Percentiles rank a stretch among this genome's conserved stretches.
Evolutionary conservation across 192 early-diverging fungal genomes (phyloP).

Genomic region (Coemansia sp.): DNA sequence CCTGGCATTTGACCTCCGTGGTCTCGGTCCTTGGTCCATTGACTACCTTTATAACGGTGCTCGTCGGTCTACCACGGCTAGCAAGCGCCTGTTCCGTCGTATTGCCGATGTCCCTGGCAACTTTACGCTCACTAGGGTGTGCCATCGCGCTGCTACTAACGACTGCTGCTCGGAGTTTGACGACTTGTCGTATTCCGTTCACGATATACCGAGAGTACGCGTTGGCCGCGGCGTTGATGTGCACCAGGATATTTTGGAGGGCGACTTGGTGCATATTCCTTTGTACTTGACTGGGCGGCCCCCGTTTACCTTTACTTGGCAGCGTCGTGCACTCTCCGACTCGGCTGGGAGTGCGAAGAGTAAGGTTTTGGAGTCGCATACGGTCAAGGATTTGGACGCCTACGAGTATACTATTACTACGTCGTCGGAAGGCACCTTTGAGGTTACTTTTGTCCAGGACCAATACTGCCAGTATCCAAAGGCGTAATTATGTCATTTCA

Average conservation of each 20-base stretch:
- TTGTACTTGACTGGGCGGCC: conserved; percentile 64
- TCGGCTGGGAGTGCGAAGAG: neutral
- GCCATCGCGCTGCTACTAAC: conserved; percentile 55
- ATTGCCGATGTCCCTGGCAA: conserved; percentile 59
- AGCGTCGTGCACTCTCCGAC: conserved; percentile 35
- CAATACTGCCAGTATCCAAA: conserved; percentile 63
- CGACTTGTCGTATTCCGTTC: conserved; percentile 51
- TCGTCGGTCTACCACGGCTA: conserved; percentile 14
- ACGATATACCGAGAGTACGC: conserved; percentile 59
- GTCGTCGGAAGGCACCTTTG: conserved; percentile 62
- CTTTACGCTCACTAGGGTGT: conserved; percentile 58
- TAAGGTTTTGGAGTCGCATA: conserved; percentile 55
- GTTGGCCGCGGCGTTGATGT: conserved; percentile 65
- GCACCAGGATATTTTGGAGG: conserved; percentile 66
- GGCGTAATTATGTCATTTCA: conserved; percentile 10
- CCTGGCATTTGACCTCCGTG: conserved; percentile 64
- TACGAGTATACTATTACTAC: conserved; percentile 55
- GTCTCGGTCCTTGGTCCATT: conserved; percentile 64
- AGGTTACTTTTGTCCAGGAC: conserved; percentile 64
- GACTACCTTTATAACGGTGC: conserved; percentile 53
- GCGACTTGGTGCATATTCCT: conserved; percentile 55
- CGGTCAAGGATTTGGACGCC: conserved; percentile 55
- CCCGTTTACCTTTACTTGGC: conserved; percentile 71
- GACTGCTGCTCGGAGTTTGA: conserved; percentile 60
- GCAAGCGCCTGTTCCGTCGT: conserved; percentile 61